Evolutionary conservation across 331 rosid genomes (phyloP), one percentile per base, ranked within the genome.

Genomic region (Prunus yedoensis): DNA sequence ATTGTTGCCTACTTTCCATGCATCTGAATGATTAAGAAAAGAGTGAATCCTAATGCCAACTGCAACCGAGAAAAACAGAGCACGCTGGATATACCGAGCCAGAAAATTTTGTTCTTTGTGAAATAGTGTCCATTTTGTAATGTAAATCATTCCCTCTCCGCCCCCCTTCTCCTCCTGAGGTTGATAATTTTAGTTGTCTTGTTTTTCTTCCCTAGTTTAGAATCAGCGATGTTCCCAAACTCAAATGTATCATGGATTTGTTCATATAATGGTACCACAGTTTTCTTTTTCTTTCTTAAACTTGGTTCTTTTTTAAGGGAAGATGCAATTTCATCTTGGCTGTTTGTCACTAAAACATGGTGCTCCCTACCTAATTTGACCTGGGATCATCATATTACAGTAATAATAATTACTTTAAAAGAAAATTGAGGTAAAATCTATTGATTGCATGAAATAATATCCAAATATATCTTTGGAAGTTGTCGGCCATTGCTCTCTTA

Each of bases 41-140:
- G 66, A 71, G 57, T 66, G 45, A 35, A 46, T 32, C 60, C n/a
- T 17, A 59, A 60, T 73, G 13, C 82, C 54, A 47, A 66, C 17
- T 43, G 76, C 53, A 79, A 69, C 74, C 78, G n/a, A 73, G 82
- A 75, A 77, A 68, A 45, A 12, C 68, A 75, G 46, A 70, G 46
- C 21, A 68, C 57, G n/a, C 73, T 64, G 8, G 38, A 60, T 38
- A 64, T 64, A 70, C 53, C 50, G 45, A 46, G 25, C 57, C 23
- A n/a, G 77, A 69, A 68, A 77, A 78, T 81, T 83, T 38, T 8
- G 25, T 68, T 74, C 45, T 3, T 51, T 86, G 84, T 86, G 82
- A 73, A 70, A n/a, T 83, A 81, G 46, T 65, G 62, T 71, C 71
- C 80, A 71, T 54, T 74, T 77, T 72, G 60, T 74, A 68, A 73